Conservation (phyloP, 768 basidiomycete genomes). For the Termitomyces sp. region DNA sequence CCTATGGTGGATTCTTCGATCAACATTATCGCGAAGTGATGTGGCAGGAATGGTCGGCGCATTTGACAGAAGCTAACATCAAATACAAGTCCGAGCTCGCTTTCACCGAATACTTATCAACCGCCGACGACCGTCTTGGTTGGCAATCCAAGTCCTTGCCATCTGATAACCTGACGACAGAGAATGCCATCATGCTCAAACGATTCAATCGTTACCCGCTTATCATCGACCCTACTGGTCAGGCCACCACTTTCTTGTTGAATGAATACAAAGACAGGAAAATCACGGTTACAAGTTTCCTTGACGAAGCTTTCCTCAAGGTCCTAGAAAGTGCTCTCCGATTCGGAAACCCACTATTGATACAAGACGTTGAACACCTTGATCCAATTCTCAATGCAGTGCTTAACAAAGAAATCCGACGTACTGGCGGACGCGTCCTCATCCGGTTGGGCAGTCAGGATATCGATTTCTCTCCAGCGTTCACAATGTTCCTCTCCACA, state of each 20-base stretch:
- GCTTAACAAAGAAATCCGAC: conserved; percentile 91
- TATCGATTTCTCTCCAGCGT: conserved; percentile 99
- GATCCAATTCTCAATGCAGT: conserved; percentile 98
- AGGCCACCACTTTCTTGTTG: conserved; percentile 89
- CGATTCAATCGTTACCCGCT: conserved; percentile 97
- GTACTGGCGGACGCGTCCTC: conserved; percentile 95
- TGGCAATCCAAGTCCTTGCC: conserved; percentile 98
- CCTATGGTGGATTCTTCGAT: conserved; percentile 98
- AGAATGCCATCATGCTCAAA: conserved; percentile 99
- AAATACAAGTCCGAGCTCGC: conserved; percentile 91
- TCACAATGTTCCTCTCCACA: conserved; percentile 99
- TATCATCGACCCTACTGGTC: conserved; percentile 96
- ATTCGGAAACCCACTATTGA: conserved; percentile 95
- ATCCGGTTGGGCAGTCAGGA: conserved; percentile 97
- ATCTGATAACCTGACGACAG: conserved; percentile 90
- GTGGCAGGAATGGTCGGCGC: conserved; percentile 94
- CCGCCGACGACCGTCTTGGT: conserved; percentile 89
- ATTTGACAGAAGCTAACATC: conserved; percentile 84
- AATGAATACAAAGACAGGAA: conserved; percentile 96
- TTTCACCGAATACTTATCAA: conserved; percentile 92
- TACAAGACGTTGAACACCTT: conserved; percentile 96
- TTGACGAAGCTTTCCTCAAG: conserved; percentile 98
- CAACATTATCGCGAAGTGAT: conserved; percentile 96
- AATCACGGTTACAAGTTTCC: conserved; percentile 97
- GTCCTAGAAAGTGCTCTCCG: conserved; percentile 97